A percentile compares a stretch with the other conserved stretches of the same genome.
These are phyloP conservation scores for Phytophthora nicotianae DNA, from an alignment of 352 stramenopile species.

Conservation along the genomic window DNA sequence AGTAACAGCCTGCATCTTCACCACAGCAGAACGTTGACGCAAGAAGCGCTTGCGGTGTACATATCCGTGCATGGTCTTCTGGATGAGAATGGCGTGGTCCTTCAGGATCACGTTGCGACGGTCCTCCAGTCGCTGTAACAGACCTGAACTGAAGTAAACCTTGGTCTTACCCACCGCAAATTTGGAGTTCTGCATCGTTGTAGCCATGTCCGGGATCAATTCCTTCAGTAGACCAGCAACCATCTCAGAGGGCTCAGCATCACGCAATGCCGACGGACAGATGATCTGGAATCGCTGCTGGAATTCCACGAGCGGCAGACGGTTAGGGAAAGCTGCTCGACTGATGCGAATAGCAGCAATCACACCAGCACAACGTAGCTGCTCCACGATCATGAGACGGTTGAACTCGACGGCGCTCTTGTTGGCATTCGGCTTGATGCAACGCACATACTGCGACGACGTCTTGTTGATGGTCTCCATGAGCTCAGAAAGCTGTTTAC, in stretches of 20 bases:
- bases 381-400: constrained; percentile 86
- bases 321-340: constrained; percentile 89
- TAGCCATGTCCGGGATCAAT: constrained; percentile 63
- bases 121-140: constrained; percentile 92
- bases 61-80: constrained; percentile 74
- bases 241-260: constrained; percentile 63
- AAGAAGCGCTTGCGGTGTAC: constrained; percentile 65
- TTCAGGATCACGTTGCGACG: constrained; percentile 77
- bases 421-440: constrained; percentile 92
- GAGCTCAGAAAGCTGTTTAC: constrained; percentile 83
- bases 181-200: constrained; percentile 75
- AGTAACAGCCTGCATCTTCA: constrained; percentile 58
- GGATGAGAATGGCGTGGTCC: constrained; percentile 73
- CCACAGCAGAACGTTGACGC: constrained; percentile 43
- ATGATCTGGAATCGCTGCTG: constrained; percentile 87
- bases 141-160: constrained; percentile 89
- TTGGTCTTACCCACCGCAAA: constrained; percentile 83
- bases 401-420: constrained; percentile 88
- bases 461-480: constrained; percentile 91
- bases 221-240: constrained; percentile 79
- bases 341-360: constrained; percentile 91
- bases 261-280: constrained; percentile 66
- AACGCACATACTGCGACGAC: constrained; percentile 88
- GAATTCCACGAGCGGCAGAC: constrained; percentile 89
- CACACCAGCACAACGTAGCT: constrained; percentile 89